Evolutionary conservation across 1,139 yeast genomes (phyloP).

Genomic region (Blastobotrys elegans): DNA sequence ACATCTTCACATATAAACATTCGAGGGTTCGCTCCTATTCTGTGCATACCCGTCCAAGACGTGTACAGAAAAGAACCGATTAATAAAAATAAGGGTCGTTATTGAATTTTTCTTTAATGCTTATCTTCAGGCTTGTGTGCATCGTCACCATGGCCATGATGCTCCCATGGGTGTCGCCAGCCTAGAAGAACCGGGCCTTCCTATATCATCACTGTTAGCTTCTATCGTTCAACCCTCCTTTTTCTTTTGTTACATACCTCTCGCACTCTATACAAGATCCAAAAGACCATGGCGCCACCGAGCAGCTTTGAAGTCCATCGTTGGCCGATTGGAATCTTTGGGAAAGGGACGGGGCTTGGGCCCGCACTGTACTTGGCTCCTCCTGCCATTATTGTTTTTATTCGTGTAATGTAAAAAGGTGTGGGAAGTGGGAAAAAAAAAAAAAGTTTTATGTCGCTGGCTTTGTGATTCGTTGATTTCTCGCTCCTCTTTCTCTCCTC

Average conservation of each 20-base stretch:
- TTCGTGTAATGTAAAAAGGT: neutral
- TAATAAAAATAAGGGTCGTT: no score
- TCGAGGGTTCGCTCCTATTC: no score
- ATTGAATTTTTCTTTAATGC: neutral
- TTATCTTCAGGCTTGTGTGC: slow-evolving; percentile 6
- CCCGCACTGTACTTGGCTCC: slow-evolving; percentile 32
- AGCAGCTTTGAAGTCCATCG: slow-evolving; percentile 57
- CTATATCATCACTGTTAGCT: slow-evolving; percentile 17
- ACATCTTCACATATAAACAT: no score
- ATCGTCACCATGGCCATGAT: slow-evolving; percentile 24
- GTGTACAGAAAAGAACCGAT: no score
- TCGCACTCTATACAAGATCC: slow-evolving; percentile 72
- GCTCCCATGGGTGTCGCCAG: slow-evolving; percentile 42
- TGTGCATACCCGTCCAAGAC: no score
- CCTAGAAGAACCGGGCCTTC: slow-evolving; percentile 40
- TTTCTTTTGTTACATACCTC: slow-evolving; percentile 40
- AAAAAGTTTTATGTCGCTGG: neutral
- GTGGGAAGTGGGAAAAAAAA: neutral
- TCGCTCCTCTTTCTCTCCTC: neutral
- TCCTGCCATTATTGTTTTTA: slow-evolving; percentile 22
- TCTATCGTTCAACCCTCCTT: neutral
- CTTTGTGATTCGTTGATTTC: slow-evolving; percentile 2
- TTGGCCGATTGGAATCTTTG: slow-evolving; percentile 36
- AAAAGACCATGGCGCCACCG: slow-evolving; percentile 87
- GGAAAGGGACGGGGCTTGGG: slow-evolving; percentile 35